Percentiles rank a stretch among this genome's conserved stretches.
Evolutionary conservation across 257 asterid genomes (phyloP).

Genomic region (Solanum bukasovii): DNA sequence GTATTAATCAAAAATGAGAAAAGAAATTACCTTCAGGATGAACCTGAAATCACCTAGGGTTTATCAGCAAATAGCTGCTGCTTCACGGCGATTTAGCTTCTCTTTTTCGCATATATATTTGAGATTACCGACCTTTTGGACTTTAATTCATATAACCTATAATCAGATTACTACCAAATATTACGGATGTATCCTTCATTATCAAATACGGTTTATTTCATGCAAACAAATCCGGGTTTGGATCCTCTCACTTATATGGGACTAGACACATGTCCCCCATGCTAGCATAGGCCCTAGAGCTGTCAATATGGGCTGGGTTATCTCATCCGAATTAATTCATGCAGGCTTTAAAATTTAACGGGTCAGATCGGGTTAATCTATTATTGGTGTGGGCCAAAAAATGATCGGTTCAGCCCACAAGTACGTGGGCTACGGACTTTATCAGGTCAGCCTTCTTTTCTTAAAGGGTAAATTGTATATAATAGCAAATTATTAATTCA

Average conservation of each 20-base stretch:
- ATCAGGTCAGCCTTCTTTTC: not conserved
- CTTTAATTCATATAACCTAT: not conserved
- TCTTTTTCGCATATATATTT: not conserved
- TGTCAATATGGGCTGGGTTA: not conserved
- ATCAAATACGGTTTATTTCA: not conserved
- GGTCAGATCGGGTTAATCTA: fast-evolving
- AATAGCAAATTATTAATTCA: too few relatives aligned
- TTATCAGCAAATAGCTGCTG: not conserved
- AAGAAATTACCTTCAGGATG: not conserved
- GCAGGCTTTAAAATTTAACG: not conserved
- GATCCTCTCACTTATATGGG: not conserved
- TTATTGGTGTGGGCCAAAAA: not conserved
- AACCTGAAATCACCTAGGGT: not conserved
- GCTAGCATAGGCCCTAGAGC: not conserved
- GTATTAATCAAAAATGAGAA: not conserved
- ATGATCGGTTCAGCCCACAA: not conserved
- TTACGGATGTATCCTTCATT: not conserved
- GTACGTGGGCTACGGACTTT: not conserved
- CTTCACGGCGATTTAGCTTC: not conserved
- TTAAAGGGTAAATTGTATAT: too few relatives aligned
- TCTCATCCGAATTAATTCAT: too few relatives aligned
- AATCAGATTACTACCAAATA: not conserved
- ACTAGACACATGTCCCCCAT: not conserved
- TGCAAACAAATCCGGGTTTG: not conserved
- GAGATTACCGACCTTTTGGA: not conserved